Percentiles rank a stretch among this genome's conserved stretches.
Conservation (phyloP, 2,329 filamentous ascomycete species). For the Beauveria scarabaeidicola region DNA sequence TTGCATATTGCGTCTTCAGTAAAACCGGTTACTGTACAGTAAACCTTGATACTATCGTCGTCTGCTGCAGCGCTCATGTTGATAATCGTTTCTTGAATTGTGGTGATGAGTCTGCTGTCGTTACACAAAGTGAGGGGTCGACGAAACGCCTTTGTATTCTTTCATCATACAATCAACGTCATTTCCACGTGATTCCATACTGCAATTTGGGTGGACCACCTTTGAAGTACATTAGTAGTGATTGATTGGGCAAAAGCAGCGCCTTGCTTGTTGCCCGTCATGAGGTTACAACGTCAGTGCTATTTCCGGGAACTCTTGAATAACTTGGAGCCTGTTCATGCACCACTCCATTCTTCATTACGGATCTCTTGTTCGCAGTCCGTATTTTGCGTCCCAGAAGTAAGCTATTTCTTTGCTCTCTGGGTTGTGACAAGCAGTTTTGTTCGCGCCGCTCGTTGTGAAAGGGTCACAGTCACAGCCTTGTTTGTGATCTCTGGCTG, state of each 20-base stretch:
- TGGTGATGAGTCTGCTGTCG: neutral
- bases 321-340: neutral
- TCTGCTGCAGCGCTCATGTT: neutral
- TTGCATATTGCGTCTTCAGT: neutral
- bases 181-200: neutral
- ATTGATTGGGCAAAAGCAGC: too few species aligned
- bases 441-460: neutral
- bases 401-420: neutral
- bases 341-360: neutral
- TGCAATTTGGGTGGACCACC: neutral
- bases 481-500: neutral
- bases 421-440: neutral
- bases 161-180: neutral
- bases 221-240: neutral
- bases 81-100: neutral
- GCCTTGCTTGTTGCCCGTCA: neutral
- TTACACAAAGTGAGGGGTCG: neutral
- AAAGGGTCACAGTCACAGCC: neutral
- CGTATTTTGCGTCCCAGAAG: neutral
- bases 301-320: neutral
- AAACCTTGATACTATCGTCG: neutral
- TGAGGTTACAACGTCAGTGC: neutral
- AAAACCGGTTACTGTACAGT: constrained; percentile 2
- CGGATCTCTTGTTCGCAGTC: neutral
- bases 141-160: neutral